Base-by-base conservation (phyloP, 257 asterid species). In the Galeopsis tetrahit region DNA sequence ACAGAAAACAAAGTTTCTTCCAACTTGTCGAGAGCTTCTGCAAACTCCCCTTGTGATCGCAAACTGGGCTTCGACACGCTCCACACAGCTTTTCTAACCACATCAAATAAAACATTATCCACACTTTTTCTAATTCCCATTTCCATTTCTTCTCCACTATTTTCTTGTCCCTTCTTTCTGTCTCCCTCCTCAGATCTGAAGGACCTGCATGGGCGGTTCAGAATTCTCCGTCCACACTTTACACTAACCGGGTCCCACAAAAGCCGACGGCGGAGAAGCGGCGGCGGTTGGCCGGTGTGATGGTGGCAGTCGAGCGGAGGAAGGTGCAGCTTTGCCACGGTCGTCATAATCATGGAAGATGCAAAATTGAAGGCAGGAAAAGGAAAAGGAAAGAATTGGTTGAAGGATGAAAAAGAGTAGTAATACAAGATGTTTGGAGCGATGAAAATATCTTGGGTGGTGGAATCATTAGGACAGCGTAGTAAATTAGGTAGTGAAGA, bases 41-140 rank as follows among this genome's bases (percentile, higher is more conserved):
- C 69, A 33, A 60, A 76, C 69, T 59, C 71, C 71, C 31, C 44
- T 51, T 84, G 81, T 17, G 90, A 82, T 73, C 87, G 73, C 69
- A 86, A 84, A 73, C 97, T 94, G 21, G 97, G 94, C 81, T 91
- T 94, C n/a, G 96, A 91, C 32, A 85, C 84, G 43, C 83, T 87
- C 96, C 97, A 89, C 0, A 94, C 95, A 66, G 86, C 82, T 69
- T 87, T 84, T 75, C 97, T 84, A 66, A 88, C 59, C 63, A 81
- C 82, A 63, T 60, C 75, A 53, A 82, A 82, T 8, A 87, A 36
- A 13, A 87, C 35, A 72, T 81, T 82, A 59, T 80, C 79, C 36
- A 75, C 75, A 14, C 70, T 66, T 43, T 39, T 86, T 21, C 14
- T 58, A 36, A 44, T 51, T 51, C 11, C 77, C 32, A 35, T 51